phyloP scores from a whole-genome alignment of 208 protist genomes.

The Acanthamoeba sp. region DNA sequence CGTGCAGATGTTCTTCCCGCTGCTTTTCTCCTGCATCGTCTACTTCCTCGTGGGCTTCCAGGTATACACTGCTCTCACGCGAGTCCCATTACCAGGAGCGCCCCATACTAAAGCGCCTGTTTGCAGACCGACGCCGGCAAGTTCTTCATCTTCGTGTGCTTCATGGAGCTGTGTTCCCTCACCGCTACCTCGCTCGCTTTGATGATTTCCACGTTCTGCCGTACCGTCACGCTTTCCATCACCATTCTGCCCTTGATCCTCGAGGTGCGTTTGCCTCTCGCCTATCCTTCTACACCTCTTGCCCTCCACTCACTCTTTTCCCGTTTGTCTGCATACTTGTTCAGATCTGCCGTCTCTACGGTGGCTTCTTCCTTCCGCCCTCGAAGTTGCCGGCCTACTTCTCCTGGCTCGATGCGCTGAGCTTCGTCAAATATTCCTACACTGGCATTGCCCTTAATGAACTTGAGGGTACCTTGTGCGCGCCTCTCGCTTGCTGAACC shows the following conservation, averaged over 20 bases:
- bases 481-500: no score
- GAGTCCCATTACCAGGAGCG: no score
- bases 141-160: slow-evolving; percentile 74
- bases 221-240: slow-evolving; percentile 67
- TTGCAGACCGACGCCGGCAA: slow-evolving; percentile 50
- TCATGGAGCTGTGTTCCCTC: slow-evolving; percentile 74
- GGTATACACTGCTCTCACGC: no score
- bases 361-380: slow-evolving; percentile 74
- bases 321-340: neutral
- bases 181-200: slow-evolving; percentile 66
- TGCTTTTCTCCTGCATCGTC: slow-evolving; percentile 70
- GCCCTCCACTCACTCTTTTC: neutral
- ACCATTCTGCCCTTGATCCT: slow-evolving; percentile 47
- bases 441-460: slow-evolving; percentile 71
- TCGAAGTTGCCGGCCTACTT: slow-evolving; percentile 56
- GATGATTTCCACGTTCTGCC: slow-evolving; percentile 76
- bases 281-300: neutral
- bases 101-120: no score
- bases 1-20: slow-evolving; percentile 64
- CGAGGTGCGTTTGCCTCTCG: neutral
- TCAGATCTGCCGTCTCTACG: slow-evolving; percentile 66
- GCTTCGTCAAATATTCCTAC: slow-evolving; percentile 72
- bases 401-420: slow-evolving; percentile 72
- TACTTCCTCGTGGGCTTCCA: slow-evolving; percentile 74
- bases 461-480: slow-evolving; percentile 47